Conservation (phyloP, 2,329 filamentous ascomycete genomes). For the Penicillium thymicola region DNA sequence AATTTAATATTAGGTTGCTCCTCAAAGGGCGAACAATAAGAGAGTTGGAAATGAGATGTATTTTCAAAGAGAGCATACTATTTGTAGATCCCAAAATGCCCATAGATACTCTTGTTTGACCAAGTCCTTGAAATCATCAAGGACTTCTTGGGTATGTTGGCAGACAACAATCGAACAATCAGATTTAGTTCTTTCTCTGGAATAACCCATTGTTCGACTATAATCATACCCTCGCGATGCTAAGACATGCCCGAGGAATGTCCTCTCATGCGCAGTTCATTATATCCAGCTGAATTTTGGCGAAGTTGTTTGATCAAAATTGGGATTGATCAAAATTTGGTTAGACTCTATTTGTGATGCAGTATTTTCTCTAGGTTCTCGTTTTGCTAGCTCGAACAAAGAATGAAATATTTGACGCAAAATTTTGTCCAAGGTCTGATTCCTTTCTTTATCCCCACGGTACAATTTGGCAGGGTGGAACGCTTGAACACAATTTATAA, state of each 20-base stretch:
- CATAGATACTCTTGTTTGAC: background rate
- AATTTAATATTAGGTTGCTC: background rate
- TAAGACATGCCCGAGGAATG: rapidly evolving
- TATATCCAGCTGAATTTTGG: background rate
- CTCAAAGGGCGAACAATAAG: background rate
- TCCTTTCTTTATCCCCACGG: rapidly evolving
- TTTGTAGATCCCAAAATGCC: no score
- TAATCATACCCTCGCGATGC: background rate
- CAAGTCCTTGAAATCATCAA: background rate
- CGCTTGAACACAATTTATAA: background rate
- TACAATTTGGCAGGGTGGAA: background rate
- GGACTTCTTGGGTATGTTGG: background rate
- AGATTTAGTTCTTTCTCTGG: background rate
- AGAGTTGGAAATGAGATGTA: background rate
- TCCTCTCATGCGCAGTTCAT: background rate
- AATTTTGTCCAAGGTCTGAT: background rate
- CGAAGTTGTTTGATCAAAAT: background rate
- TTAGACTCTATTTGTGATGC: background rate
- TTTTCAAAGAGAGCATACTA: background rate
- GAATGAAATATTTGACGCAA: background rate
- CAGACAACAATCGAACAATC: background rate
- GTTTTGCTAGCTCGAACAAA: background rate
- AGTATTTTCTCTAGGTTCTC: background rate
- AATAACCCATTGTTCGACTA: background rate
- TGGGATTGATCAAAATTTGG: background rate